Evolutionary conservation across 306 rosid genomes (phyloP).

Genomic region (Delonix regia): DNA sequence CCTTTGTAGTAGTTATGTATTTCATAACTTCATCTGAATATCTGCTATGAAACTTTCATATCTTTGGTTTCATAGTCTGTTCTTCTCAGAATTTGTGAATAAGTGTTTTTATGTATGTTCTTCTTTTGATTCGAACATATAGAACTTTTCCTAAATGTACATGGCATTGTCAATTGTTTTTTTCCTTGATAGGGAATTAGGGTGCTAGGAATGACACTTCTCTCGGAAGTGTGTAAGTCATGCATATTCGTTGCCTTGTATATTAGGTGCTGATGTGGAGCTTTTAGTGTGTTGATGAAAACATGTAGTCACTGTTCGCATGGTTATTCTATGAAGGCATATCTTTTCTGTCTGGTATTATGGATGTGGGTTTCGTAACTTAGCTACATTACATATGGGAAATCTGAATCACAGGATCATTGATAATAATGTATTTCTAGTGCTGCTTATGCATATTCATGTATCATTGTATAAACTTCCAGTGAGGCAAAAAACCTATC

Average conservation of each 20-base stretch:
- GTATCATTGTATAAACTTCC: neutral
- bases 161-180: neutral
- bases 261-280: conserved; percentile 17
- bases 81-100: neutral
- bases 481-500: neutral
- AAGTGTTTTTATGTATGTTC: neutral
- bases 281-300: conserved; percentile 12
- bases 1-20: neutral
- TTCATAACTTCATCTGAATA: neutral
- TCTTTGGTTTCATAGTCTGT: neutral
- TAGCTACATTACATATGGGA: conserved; percentile 17
- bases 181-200: neutral
- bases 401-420: neutral
- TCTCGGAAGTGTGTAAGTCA: conserved; percentile 14
- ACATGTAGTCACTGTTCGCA: conserved; percentile 30
- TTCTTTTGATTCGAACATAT: neutral
- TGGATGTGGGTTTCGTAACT: conserved; percentile 19
- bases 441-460: conserved; percentile 5
- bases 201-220: neutral
- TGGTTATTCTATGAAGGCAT: conserved; percentile 10
- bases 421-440: conserved; percentile 27
- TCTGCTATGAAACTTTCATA: neutral
- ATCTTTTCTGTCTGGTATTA: conserved; percentile 22
- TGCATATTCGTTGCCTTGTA: conserved; percentile 11
- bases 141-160: neutral